Evolutionary conservation across 2,329 filamentous ascomycete species (phyloP).

Genomic region (Botryotinia calthae): DNA sequence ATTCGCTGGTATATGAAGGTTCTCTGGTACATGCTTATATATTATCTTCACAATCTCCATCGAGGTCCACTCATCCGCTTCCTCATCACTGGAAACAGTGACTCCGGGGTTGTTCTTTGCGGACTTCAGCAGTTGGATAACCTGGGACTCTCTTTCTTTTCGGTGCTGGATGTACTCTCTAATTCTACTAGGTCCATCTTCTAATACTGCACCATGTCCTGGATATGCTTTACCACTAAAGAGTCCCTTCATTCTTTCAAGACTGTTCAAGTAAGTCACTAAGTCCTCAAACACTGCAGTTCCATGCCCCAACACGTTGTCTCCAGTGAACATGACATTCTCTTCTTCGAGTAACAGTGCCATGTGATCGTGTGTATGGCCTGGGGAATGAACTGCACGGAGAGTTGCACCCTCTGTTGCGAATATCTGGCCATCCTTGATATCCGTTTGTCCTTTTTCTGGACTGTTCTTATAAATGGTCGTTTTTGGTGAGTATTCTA

Average conservation of each 20-base stretch:
- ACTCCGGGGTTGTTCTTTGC: constrained; percentile 37
- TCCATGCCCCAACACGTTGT: constrained; percentile 85
- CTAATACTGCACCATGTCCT: constrained; percentile 78
- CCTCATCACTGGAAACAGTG: constrained; percentile 26
- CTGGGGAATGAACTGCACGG: constrained; percentile 63
- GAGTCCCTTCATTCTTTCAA: constrained; percentile 65
- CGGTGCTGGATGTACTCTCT: constrained; percentile 81
- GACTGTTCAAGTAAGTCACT: constrained; percentile 61
- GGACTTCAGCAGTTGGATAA: constrained; percentile 61
- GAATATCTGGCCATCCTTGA: constrained; percentile 55
- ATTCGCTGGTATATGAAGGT: constrained; percentile 72
- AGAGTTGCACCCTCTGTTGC: constrained; percentile 62
- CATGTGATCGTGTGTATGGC: constrained; percentile 83
- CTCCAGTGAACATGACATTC: constrained; percentile 81
- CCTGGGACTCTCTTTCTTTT: constrained; percentile 73
- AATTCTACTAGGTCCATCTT: constrained; percentile 69
- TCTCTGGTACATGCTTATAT: constrained; percentile 75
- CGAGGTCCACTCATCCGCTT: constrained; percentile 56
- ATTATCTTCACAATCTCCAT: constrained; percentile 87
- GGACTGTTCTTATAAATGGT: constrained; percentile 67
- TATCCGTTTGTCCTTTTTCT: constrained; percentile 49
- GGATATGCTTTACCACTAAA: constrained; percentile 76
- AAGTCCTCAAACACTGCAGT: constrained; percentile 84
- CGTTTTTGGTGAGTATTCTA: constrained; percentile 59
- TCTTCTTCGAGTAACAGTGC: constrained; percentile 73